A percentile compares a stretch with the other conserved stretches of the same genome.
Evolutionary conservation across 2,329 filamentous ascomycete genomes (phyloP).

Genomic region (Aspergillus neoniger): DNA sequence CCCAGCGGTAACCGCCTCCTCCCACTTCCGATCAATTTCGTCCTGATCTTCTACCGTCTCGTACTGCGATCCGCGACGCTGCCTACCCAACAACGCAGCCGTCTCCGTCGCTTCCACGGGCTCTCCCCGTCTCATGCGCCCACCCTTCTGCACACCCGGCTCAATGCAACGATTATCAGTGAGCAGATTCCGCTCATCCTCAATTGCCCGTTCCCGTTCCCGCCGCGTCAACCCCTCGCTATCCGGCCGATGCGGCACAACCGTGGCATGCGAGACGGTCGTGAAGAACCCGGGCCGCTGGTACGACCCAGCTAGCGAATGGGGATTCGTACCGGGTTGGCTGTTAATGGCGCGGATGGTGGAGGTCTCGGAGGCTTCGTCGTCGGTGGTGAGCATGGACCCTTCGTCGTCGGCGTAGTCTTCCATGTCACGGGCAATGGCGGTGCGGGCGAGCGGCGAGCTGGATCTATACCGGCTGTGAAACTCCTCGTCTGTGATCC

Average conservation of each 20-base stretch:
- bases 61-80: conserved; percentile 48
- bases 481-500: conserved; percentile 28
- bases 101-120: conserved; percentile 41
- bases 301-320: conserved; percentile 66
- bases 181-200: conserved; percentile 61
- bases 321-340: conserved; percentile 37
- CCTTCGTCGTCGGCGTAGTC: conserved; percentile 62
- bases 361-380: conserved; percentile 42
- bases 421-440: conserved; percentile 67
- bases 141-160: conserved; percentile 5
- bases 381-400: conserved; percentile 37
- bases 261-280: conserved; percentile 68
- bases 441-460: conserved; percentile 67
- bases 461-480: conserved; percentile 53
- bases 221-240: conserved; percentile 52
- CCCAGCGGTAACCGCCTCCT: conserved; percentile 77
- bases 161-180: conserved; percentile 61
- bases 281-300: conserved; percentile 76
- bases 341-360: conserved; percentile 46
- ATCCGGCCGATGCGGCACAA: conserved; percentile 57
- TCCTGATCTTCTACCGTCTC: conserved; percentile 52
- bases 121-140: conserved; percentile 13
- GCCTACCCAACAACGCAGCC: conserved; percentile 50
- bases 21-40: conserved; percentile 73
- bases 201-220: conserved; percentile 56